Evolutionary conservation across 2,329 filamentous ascomycete genomes (phyloP), one percentile per base, ranked within the genome.

Genomic region (Neopestalotiopsis rosae): DNA sequence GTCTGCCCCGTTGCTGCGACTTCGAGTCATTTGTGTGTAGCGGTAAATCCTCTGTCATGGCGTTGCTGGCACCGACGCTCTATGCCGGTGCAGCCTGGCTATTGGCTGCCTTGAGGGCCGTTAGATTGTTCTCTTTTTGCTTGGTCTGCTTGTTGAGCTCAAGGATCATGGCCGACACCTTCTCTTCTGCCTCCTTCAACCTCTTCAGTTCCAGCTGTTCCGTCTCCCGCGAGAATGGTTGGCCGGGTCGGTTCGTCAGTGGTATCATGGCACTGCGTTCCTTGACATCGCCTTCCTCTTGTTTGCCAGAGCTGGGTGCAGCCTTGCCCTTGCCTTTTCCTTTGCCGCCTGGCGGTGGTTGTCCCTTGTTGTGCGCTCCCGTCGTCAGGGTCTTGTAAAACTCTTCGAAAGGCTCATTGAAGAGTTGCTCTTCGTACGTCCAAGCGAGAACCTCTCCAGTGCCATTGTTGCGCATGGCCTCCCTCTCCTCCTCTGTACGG

Each of bases 321-420:
- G 56, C 85, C 73, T 91, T 89, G 34, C 87, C 86, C 72, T 86
- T 79, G 52, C 88, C 88, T 73, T 88, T 89, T 57, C 88, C 88
- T 67, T 87, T 87, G 75, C 73, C 69, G 65, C 77, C 76, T 64
- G 65, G 74, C 61, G 62, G 79, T 71, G 71, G 79, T 76, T 76
- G 84, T 71, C 81, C 81, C 72, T 83, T 84, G 65, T 85, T 84
- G 5, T 86, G 89, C 32, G 90, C 89, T 70, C 93, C 93, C 5
- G 88, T 86, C 2, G 94, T 98, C 70, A 99, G 85, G 34, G 94
- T 86, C 71, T 97, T 94, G 81, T 94, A 98, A 77, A 99, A 95
- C 61, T 92, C 89, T 80, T 97, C 94, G 75, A 94, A 96, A 0
- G 96, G 96, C 81, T 99, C 96, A 82, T 97, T 98, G 86, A 99